phyloP scores from a whole-genome alignment of 164 flowering plant genomes.

The Umbilicus rupestris region DNA sequence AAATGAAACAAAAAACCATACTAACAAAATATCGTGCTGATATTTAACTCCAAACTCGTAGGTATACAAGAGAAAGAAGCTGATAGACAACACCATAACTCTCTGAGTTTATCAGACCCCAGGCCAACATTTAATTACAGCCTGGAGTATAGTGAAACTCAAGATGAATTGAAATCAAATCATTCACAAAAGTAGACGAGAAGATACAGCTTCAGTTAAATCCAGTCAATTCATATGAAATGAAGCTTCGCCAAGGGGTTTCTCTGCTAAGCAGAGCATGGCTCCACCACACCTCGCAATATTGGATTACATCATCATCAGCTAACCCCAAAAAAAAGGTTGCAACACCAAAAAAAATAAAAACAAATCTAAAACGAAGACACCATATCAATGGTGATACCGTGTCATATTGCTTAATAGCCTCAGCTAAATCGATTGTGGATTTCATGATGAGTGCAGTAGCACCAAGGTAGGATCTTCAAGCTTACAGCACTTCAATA shows the following conservation, averaged over 20 bases:
- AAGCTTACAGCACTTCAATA: background rate
- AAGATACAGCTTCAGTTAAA: slow-evolving; percentile 19
- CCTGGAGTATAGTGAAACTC: background rate
- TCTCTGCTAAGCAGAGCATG: slow-evolving; percentile 32
- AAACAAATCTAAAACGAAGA: too few relatives aligned
- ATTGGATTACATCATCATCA: slow-evolving; percentile 20
- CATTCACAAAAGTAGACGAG: too few relatives aligned
- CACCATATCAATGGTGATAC: too few relatives aligned
- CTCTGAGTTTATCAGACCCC: slow-evolving; percentile 56
- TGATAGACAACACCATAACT: slow-evolving; percentile 62
- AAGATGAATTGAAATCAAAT: background rate
- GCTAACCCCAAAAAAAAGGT: background rate
- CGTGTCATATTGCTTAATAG: too few relatives aligned
- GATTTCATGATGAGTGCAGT: too few relatives aligned
- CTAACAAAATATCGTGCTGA: slow-evolving; percentile 36
- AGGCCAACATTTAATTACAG: slow-evolving; percentile 12
- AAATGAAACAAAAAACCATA: background rate
- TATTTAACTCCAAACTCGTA: slow-evolving; percentile 61
- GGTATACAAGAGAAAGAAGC: slow-evolving; percentile 38
- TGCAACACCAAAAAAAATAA: too few relatives aligned
- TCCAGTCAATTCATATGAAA: slow-evolving; percentile 24
- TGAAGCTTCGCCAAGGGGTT: slow-evolving; percentile 35
- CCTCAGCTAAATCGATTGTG: too few relatives aligned
- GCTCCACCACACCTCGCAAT: slow-evolving; percentile 26
- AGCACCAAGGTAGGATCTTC: too few relatives aligned